Base-by-base conservation (phyloP, 176 grass and related monocot species). In the Phragmites australis region DNA sequence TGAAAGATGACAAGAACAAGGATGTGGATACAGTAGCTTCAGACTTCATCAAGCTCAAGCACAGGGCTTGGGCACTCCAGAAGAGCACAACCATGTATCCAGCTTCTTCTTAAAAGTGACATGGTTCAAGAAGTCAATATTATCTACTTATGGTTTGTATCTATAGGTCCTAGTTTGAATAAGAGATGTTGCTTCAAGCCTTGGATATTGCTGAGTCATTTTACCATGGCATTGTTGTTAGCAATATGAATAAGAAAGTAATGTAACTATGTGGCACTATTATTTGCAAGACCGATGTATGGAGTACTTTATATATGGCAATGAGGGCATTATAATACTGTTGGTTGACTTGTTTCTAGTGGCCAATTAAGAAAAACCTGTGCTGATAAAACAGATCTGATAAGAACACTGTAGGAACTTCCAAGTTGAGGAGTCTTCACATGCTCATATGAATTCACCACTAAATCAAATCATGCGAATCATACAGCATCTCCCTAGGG, bases 31-130 rank as follows among this genome's bases (percentile, higher is more conserved):
- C 23, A 50, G 64, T 85, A 66, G 93, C 85, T 29, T 40, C 67
- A 16, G 85, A 97, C 4, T 97, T 87, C 86, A 97, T 97, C 83
- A 89, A 74, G 83, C 76, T 9, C 53, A 90, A 53, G 27, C 70
- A 93, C 81, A 56, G 22, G 47, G 62, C 23, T 62, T 87, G 87
- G 82, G 88, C 79, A 57, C 90, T 89, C 50, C 85, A 97, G 78
- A 97, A 91, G 83, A 89, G 91, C 79, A 66, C 80, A 50, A 89
- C 83, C 55, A 91, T 91, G 88, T 89, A 89, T 70, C 64, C 80
- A n/a, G 45, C 66, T 64, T 47, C 66, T 46, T 27, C 75, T 58
- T 93, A 81, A 87, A 72, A 64, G 57, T 51, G 44, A 0, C 6
- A 40, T 32, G n/a, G 65, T 18, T 77, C 40, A 32, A 62, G 31